Percentiles rank a stretch among this genome's conserved stretches.
Conservation (phyloP, 2,329 filamentous ascomycete genomes). For the Coniochaeta sp. region DNA sequence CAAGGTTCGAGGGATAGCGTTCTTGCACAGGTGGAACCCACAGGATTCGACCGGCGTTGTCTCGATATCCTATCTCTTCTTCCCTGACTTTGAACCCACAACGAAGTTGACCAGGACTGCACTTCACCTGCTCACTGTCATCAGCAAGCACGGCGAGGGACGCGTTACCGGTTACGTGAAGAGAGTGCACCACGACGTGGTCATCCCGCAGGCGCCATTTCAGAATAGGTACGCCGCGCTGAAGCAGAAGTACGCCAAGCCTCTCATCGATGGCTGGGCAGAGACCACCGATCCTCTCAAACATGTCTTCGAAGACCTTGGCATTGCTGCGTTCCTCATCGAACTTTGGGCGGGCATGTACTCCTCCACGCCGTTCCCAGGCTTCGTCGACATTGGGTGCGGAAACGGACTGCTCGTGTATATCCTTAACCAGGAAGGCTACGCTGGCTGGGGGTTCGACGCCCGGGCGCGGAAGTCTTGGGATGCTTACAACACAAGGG, state of each 20-base stretch:
- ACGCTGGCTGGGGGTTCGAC: constrained; percentile 84
- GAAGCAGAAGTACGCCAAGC: constrained; percentile 70
- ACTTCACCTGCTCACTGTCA: constrained; percentile 57
- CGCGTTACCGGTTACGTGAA: constrained; percentile 64
- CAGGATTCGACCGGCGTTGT: constrained; percentile 36
- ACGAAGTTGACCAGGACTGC: constrained; percentile 58
- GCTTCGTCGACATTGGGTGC: constrained; percentile 93
- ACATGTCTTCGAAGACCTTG: constrained; percentile 91
- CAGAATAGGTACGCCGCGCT: constrained; percentile 78
- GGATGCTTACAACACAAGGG: constrained; percentile 53
- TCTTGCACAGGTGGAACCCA: constrained; percentile 60
- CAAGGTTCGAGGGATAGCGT: constrained; percentile 63
- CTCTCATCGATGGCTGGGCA: constrained; percentile 68
- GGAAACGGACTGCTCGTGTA: constrained; percentile 89
- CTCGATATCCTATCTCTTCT: constrained; percentile 55
- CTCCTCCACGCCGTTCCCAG: constrained; percentile 52
- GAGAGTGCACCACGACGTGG: constrained; percentile 72
- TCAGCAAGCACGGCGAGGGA: constrained; percentile 69
- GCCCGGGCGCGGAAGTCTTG: constrained; percentile 81
- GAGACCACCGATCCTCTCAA: constrained; percentile 84
- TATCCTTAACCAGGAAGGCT: constrained; percentile 75
- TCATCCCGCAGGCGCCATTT: constrained; percentile 68
- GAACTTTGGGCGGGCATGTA: constrained; percentile 91
- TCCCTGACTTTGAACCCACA: constrained; percentile 23
- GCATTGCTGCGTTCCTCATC: constrained; percentile 85